A percentile compares a stretch with the other conserved stretches of the same genome.
phyloP scores from a whole-genome alignment of 1,139 yeast genomes.

The Taiozyma onychis region DNA sequence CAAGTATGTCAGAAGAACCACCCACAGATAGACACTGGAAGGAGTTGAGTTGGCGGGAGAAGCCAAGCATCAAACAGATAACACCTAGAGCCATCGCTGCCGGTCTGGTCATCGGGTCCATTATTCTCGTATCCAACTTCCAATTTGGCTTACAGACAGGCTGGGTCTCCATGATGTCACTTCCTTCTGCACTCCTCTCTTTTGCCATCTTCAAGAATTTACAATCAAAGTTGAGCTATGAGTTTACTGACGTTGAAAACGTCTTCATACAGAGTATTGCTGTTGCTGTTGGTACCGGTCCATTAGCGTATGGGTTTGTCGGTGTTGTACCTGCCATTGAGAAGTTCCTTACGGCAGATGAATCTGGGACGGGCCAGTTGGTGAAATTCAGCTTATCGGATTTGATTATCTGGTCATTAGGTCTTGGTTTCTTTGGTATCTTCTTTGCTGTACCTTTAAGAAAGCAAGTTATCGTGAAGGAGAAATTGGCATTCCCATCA shows the following conservation, averaged over 20 bases:
- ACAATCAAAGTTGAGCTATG: constrained; percentile 34
- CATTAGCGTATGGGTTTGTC: constrained; percentile 88
- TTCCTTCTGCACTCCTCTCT: constrained; percentile 88
- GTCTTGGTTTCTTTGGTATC: constrained; percentile 89
- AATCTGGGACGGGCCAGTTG: constrained; percentile 54
- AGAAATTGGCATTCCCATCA: constrained; percentile 86
- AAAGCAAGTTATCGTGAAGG: constrained; percentile 76
- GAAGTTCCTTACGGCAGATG: constrained; percentile 71
- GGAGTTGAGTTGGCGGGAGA: constrained; percentile 26
- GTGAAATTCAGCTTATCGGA: constrained; percentile 36
- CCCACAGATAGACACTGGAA: constrained; percentile 12
- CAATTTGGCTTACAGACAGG: constrained; percentile 97
- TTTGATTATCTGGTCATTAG: constrained; percentile 74
- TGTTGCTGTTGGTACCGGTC: constrained; percentile 97
- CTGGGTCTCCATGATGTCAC: constrained; percentile 99
- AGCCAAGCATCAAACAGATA: constrained; percentile 43
- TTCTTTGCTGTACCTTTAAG: constrained; percentile 90
- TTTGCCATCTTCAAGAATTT: constrained; percentile 67
- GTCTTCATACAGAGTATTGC: constrained; percentile 90
- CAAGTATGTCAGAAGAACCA: background rate
- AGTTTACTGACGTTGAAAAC: constrained; percentile 84
- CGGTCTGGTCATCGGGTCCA: constrained; percentile 73
- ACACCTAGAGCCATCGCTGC: constrained; percentile 67
- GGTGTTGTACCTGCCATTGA: constrained; percentile 98
- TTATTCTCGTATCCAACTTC: constrained; percentile 81